A percentile compares a stretch with the other conserved stretches of the same genome.
Conservation (phyloP, 169 alveolate genomes). For the Cyclospora cayetanensis region DNA sequence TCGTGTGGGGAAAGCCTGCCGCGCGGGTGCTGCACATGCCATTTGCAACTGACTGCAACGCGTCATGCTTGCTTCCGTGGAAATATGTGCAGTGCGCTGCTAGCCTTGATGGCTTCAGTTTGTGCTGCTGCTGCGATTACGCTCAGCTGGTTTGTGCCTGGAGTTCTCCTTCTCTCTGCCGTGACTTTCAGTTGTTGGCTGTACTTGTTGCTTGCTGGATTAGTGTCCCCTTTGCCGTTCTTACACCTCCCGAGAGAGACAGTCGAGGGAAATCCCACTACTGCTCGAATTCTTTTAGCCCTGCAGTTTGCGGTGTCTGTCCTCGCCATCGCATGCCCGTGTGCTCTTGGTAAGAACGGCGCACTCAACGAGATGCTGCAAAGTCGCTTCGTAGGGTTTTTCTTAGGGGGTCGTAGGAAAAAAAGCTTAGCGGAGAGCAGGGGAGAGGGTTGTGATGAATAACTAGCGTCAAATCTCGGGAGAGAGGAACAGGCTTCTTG, state of each 20-base stretch:
- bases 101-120: background rate
- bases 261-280: background rate
- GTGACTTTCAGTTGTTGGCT: slow-evolving; percentile 3
- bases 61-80: too few species aligned
- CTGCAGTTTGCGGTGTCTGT: slow-evolving; percentile 57
- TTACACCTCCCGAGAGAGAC: background rate
- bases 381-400: too few species aligned
- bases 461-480: too few species aligned
- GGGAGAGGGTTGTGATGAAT: too few species aligned
- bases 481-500: too few species aligned
- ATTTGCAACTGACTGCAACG: too few species aligned
- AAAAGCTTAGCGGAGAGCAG: too few species aligned
- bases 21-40: too few species aligned
- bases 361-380: too few species aligned
- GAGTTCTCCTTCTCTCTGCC: slow-evolving; percentile 6
- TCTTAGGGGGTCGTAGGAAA: too few species aligned
- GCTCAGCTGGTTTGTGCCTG: slow-evolving; percentile 26
- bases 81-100: too few species aligned
- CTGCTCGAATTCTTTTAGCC: background rate
- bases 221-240: background rate
- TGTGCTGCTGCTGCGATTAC: background rate
- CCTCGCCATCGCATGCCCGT: slow-evolving; percentile 71
- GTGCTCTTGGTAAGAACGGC: slow-evolving; percentile 72
- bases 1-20: too few species aligned
- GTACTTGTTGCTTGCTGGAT: background rate